phyloP scores from a whole-genome alignment of 2,329 filamentous ascomycete species.

The Fusarium tanahbumbuense region DNA sequence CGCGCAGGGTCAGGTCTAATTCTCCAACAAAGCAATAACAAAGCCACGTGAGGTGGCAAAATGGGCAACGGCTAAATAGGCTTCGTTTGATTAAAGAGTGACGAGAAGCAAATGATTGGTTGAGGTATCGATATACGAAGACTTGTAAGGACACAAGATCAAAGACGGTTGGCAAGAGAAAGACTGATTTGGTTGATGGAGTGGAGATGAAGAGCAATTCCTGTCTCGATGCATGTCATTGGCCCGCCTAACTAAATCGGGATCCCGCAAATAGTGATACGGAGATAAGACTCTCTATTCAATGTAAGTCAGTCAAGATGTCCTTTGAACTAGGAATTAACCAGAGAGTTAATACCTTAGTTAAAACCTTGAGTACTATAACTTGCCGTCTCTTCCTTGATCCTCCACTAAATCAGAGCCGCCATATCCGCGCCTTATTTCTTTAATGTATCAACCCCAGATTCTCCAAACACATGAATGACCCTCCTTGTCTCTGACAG shows the following conservation, averaged over 20 bases:
- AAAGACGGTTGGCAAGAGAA: not conserved
- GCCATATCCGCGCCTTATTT: conserved; percentile 16
- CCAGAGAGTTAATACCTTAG: not conserved
- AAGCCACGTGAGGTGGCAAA: too few relatives aligned
- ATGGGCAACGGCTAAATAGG: not conserved
- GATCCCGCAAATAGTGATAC: not conserved
- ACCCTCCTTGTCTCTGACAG: conserved; percentile 14
- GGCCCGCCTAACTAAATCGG: not conserved
- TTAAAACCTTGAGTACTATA: not conserved
- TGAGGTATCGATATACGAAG: not conserved
- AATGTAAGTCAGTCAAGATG: not conserved
- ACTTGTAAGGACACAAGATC: not conserved
- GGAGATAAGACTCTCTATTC: not conserved
- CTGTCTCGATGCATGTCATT: not conserved
- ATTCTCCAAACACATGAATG: conserved; percentile 1
- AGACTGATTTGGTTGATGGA: not conserved
- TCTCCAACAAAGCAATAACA: not conserved
- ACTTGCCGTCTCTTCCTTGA: conserved; percentile 12
- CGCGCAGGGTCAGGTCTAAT: not conserved
- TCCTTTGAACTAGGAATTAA: not conserved
- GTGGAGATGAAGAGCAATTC: conserved; percentile 8
- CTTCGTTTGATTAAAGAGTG: not conserved
- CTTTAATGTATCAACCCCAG: not conserved
- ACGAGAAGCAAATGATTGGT: not conserved
- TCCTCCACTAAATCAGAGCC: not conserved